A percentile compares a stretch with the other conserved stretches of the same genome.
Evolutionary conservation across 768 basidiomycete species (phyloP).

Genomic region (Kwoniella sp.): DNA sequence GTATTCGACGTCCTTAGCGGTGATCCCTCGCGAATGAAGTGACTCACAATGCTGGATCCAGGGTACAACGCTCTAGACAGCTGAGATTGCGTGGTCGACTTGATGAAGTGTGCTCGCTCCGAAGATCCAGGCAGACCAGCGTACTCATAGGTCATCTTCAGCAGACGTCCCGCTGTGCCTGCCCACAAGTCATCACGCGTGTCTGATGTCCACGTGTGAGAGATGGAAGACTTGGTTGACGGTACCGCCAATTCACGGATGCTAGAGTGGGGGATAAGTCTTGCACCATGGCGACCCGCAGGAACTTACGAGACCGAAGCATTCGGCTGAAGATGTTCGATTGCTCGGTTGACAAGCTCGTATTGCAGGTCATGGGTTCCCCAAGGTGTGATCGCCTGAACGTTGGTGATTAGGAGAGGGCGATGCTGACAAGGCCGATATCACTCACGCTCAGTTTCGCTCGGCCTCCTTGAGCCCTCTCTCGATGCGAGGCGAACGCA

Average conservation of each 20-base stretch:
- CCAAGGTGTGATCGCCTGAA: slow-evolving; percentile 41
- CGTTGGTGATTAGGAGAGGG: not conserved
- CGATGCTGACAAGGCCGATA: too few species aligned
- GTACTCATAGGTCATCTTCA: slow-evolving; percentile 60
- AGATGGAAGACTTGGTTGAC: slow-evolving; percentile 73
- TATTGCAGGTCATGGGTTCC: slow-evolving; percentile 73
- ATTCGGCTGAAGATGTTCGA: slow-evolving; percentile 64
- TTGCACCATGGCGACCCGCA: slow-evolving; percentile 6
- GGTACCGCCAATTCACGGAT: slow-evolving; percentile 80
- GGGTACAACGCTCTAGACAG: slow-evolving; percentile 59
- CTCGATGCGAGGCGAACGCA: slow-evolving; percentile 58
- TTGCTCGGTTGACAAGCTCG: slow-evolving; percentile 72
- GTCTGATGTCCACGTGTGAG: slow-evolving; percentile 71
- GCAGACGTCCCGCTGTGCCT: slow-evolving; percentile 61
- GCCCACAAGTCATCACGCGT: slow-evolving; percentile 67
- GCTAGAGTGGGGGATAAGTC: slow-evolving; percentile 51
- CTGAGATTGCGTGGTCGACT: slow-evolving; percentile 65
- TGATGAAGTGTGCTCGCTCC: slow-evolving; percentile 60
- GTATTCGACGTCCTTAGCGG: not conserved
- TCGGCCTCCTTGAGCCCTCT: slow-evolving; percentile 55
- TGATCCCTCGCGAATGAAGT: not conserved
- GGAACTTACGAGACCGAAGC: slow-evolving; percentile 72
- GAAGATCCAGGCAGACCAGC: slow-evolving; percentile 76
- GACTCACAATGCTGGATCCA: slow-evolving; percentile 58
- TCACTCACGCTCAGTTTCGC: slow-evolving; percentile 69